Conservation (phyloP, 1,284 basidiomycete species). For the Heliocybe sulcata region DNA sequence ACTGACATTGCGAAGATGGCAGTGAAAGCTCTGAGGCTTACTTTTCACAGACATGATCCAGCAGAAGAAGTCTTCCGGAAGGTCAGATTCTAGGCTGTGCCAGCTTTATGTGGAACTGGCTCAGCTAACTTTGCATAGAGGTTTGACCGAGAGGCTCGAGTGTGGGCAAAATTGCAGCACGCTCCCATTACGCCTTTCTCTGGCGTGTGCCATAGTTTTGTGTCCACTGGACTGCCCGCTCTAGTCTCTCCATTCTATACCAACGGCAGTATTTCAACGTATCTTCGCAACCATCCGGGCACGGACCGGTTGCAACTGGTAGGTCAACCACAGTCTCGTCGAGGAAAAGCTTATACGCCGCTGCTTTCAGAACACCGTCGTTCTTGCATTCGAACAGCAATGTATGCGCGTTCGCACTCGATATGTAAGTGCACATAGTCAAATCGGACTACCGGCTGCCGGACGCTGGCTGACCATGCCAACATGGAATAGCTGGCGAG, state of each 20-base stretch:
- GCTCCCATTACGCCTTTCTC: constrained; percentile 15
- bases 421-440: too few species aligned
- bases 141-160: constrained; percentile 12
- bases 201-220: constrained; percentile 13
- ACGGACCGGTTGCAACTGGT: neutral
- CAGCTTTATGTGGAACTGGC: neutral
- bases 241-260: constrained; percentile 16
- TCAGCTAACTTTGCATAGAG: constrained; percentile 5
- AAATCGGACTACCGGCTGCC: too few species aligned
- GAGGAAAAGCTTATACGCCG: too few species aligned
- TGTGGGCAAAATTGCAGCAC: constrained; percentile 15
- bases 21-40: neutral
- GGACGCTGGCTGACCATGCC: too few species aligned
- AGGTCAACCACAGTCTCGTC: neutral
- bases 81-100: too few species aligned
- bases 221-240: constrained; percentile 7
- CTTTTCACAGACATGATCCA: neutral
- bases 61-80: too few species aligned
- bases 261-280: constrained; percentile 12
- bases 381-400: too few species aligned
- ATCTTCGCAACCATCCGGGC: neutral
- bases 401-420: too few species aligned
- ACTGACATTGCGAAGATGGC: neutral
- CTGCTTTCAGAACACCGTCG: too few species aligned
- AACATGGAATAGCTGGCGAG: too few species aligned